Conservation (phyloP, 1,284 basidiomycete genomes). For the Taiwanofungus camphoratus region DNA sequence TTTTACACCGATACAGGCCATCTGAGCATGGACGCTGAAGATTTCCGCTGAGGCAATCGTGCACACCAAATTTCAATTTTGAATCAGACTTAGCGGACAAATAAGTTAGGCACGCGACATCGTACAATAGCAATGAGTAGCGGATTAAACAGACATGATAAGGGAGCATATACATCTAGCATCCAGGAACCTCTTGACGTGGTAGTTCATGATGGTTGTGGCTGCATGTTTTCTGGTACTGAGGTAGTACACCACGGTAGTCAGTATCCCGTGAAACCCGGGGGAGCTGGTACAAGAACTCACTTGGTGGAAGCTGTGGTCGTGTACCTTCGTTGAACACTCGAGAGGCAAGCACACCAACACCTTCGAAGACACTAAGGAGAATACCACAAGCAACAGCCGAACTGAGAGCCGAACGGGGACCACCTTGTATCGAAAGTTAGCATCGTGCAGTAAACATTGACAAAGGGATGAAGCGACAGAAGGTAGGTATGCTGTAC, state of each 20-base stretch:
- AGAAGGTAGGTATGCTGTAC: no score
- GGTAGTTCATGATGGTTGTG: constrained; percentile 19
- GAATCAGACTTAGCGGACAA: background rate
- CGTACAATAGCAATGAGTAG: constrained; percentile 13
- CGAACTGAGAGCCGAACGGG: constrained; percentile 83
- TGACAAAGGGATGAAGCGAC: no score
- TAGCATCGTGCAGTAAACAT: background rate
- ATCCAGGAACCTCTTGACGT: constrained; percentile 12
- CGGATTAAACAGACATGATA: constrained; percentile 16
- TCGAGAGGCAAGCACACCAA: constrained; percentile 81
- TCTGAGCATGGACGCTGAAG: no score
- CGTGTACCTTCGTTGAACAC: constrained; percentile 80
- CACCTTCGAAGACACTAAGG: constrained; percentile 94
- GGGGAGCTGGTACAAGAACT: no score
- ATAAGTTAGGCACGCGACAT: constrained; percentile 7
- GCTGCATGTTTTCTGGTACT: constrained; percentile 33
- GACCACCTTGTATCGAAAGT: constrained; percentile 62
- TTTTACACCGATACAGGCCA: no score
- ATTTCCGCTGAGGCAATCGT: no score
- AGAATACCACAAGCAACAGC: constrained; percentile 96
- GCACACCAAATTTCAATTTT: background rate
- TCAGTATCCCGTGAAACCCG: background rate
- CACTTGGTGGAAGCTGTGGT: constrained; percentile 57
- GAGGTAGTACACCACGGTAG: background rate
- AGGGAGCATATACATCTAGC: constrained; percentile 23